Conservation (phyloP, 495 filamentous ascomycete genomes). For the Polyplosphaeria fusca region DNA sequence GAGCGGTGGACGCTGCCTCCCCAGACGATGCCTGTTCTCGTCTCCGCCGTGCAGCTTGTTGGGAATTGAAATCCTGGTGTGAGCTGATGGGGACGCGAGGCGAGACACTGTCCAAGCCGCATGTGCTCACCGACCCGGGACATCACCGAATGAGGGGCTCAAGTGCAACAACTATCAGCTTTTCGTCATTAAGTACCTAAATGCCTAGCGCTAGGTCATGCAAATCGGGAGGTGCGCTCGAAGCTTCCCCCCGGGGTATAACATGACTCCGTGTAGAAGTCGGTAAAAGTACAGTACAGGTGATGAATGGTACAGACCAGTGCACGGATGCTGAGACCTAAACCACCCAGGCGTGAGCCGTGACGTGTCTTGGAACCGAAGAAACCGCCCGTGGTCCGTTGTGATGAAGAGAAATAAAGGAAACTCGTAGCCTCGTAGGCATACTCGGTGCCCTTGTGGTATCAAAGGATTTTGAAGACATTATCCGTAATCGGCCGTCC, state of each 20-base stretch:
- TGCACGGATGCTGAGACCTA: slow-evolving; percentile 20
- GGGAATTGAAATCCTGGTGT: slow-evolving; percentile 17
- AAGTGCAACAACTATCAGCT: not conserved
- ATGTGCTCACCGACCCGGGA: not conserved
- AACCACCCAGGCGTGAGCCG: slow-evolving; percentile 32
- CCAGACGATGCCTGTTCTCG: slow-evolving; percentile 15
- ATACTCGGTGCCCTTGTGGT: slow-evolving; percentile 22
- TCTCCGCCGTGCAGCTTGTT: slow-evolving; percentile 31
- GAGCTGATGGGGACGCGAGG: slow-evolving; percentile 10
- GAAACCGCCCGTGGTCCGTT: slow-evolving; percentile 21
- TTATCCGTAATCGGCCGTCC: slow-evolving; percentile 17
- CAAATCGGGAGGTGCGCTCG: slow-evolving; percentile 4
- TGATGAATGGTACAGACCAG: slow-evolving; percentile 38
- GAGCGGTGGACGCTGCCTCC: slow-evolving; percentile 31
- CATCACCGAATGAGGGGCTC: not conserved
- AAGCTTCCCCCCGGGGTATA: slow-evolving; percentile 21
- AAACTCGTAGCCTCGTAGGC: slow-evolving; percentile 33
- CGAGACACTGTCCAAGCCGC: not conserved
- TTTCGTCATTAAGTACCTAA: slow-evolving; percentile 30
- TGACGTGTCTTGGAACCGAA: slow-evolving; percentile 27
- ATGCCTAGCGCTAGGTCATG: slow-evolving; percentile 23
- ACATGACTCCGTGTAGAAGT: slow-evolving; percentile 25
- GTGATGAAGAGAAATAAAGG: slow-evolving; percentile 25
- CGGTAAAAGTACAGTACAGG: slow-evolving; percentile 35
- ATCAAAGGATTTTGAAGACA: slow-evolving; percentile 25